Evolutionary conservation across 225 moss, liverwort and hornwort genomes (phyloP).

Genomic region (Anthoceros angustus): DNA sequence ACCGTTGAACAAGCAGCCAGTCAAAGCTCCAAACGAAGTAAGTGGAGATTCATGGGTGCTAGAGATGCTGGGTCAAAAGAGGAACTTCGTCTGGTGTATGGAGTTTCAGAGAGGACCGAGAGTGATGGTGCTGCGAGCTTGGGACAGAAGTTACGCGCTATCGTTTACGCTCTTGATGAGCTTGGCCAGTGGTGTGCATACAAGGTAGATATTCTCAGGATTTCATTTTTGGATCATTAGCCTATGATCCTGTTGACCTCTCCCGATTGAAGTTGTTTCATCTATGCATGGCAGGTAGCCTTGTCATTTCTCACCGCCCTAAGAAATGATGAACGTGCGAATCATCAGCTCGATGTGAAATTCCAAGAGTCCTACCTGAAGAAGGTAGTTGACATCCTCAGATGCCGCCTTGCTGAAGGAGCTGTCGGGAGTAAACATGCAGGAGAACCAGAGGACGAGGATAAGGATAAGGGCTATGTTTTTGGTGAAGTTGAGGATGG

Average conservation of each 20-base stretch:
- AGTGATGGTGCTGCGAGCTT: conserved; percentile 98
- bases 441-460: conserved; percentile 20
- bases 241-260: too few relatives aligned
- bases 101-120: conserved; percentile 96
- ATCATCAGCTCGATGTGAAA: conserved; percentile 94
- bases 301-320: conserved; percentile 60
- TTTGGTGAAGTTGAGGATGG: conserved; percentile 98
- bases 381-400: conserved; percentile 60
- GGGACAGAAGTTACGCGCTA: conserved; percentile 84
- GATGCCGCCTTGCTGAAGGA: conserved; percentile 70
- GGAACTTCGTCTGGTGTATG: conserved; percentile 93
- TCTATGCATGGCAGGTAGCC: conserved; percentile 35
- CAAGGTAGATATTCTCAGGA: conserved; percentile 30
- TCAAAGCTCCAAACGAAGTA: conserved; percentile 81
- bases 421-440: conserved; percentile 67
- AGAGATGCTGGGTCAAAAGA: conserved; percentile 94
- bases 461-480: conserved; percentile 34
- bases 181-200: conserved; percentile 99
- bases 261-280: too few relatives aligned
- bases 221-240: not conserved
- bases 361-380: conserved; percentile 94
- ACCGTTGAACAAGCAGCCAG: conserved; percentile 87
- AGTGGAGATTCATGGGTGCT: conserved; percentile 99
- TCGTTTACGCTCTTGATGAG: conserved; percentile 89
- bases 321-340: conserved; percentile 87